phyloP scores from a whole-genome alignment of 2,329 filamentous ascomycete species.

The Fusarium mexicanum region DNA sequence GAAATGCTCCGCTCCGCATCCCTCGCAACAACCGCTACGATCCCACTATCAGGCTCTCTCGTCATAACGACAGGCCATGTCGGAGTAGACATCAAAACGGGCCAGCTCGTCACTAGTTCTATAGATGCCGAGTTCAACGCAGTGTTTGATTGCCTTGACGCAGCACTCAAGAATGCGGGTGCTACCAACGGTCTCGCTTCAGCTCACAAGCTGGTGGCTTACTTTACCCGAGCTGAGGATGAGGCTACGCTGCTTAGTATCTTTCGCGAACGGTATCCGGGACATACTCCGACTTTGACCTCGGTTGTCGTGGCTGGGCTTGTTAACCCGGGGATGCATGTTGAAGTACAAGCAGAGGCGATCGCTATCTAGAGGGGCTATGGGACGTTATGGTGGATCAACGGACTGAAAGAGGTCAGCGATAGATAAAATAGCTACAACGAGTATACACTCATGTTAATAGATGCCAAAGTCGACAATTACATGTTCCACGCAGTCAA shows the following conservation, averaged over 20 bases:
- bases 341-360: background rate
- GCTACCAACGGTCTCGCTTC: fast-evolving
- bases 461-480: background rate
- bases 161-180: background rate
- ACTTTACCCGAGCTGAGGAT: background rate
- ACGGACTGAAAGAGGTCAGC: background rate
- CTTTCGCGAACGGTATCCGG: background rate
- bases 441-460: background rate
- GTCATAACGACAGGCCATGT: background rate
- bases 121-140: background rate
- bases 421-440: background rate
- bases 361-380: background rate
- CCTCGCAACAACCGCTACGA: background rate
- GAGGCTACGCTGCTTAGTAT: fast-evolving
- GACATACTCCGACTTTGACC: background rate
- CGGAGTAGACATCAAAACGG: background rate
- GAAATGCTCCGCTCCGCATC: background rate
- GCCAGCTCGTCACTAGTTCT: background rate
- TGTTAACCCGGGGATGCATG: background rate
- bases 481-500: background rate
- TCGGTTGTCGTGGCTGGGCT: background rate
- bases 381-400: fast-evolving
- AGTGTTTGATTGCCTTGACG: background rate
- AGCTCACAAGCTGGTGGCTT: background rate
- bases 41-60: background rate